phyloP scores from a whole-genome alignment of 768 basidiomycete species.

The Kondoa malvinella region DNA sequence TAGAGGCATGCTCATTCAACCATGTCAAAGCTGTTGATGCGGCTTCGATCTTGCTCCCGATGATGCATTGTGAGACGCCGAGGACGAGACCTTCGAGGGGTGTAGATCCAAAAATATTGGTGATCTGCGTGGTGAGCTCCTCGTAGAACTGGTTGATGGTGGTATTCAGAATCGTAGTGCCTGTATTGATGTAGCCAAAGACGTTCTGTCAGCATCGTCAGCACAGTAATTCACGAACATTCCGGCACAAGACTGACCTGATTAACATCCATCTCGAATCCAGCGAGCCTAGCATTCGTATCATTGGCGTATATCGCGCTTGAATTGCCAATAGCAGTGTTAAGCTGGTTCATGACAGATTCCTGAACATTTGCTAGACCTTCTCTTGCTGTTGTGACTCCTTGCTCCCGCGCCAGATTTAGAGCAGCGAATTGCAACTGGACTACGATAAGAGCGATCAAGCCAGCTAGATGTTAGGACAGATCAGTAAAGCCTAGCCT shows the following conservation, averaged over 20 bases:
- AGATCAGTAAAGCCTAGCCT: slow-evolving; percentile 31
- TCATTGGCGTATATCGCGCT: slow-evolving; percentile 58
- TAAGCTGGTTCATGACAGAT: slow-evolving; percentile 57
- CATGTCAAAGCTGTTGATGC: slow-evolving; percentile 79
- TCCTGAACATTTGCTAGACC: slow-evolving; percentile 51
- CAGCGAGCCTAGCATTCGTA: slow-evolving; percentile 54
- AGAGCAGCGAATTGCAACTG: slow-evolving; percentile 72
- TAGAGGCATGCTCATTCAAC: slow-evolving; percentile 66
- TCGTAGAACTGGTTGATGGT: slow-evolving; percentile 74
- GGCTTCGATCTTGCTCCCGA: slow-evolving; percentile 72
- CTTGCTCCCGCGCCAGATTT: slow-evolving; percentile 52
- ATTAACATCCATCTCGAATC: slow-evolving; percentile 58
- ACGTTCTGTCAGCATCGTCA: not conserved
- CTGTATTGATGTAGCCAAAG: slow-evolving; percentile 88
- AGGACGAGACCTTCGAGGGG: slow-evolving; percentile 62
- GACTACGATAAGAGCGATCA: slow-evolving; percentile 71
- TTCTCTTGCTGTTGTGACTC: slow-evolving; percentile 44
- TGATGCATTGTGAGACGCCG: slow-evolving; percentile 70
- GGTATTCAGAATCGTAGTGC: slow-evolving; percentile 68
- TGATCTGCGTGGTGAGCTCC: slow-evolving; percentile 64
- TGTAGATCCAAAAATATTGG: slow-evolving; percentile 52
- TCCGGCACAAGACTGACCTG: slow-evolving; percentile 15
- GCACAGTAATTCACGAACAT: not conserved
- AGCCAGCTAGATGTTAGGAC: slow-evolving; percentile 78
- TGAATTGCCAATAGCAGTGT: slow-evolving; percentile 64